These are phyloP conservation scores for Cutaneotrichosporon sp. DNA, from an alignment of 1,284 basidiomycete genomes.

Conservation along the genomic window DNA sequence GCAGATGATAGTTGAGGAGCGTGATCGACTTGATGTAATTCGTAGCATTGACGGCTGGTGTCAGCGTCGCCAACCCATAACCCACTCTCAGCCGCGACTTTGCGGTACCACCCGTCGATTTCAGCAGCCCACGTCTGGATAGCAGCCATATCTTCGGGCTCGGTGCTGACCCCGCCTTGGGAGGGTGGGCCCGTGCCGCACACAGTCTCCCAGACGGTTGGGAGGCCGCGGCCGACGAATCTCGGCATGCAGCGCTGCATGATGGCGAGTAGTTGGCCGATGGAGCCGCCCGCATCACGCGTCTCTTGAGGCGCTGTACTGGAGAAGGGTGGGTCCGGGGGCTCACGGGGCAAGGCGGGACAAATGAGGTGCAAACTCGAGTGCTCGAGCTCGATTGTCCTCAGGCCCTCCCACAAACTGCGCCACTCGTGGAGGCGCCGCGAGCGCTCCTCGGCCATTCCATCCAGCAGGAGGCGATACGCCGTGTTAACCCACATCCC, in stretches of 20 bases:
- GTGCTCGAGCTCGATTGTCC: conserved; percentile 32
- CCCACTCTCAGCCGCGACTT: conserved; percentile 18
- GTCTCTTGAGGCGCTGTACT: neutral
- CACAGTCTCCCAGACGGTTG: conserved; percentile 29
- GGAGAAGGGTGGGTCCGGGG: conserved; percentile 25
- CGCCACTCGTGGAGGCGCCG: conserved; percentile 24
- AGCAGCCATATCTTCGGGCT: conserved; percentile 23
- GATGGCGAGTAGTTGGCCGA: conserved; percentile 29
- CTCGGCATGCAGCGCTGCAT: conserved; percentile 30
- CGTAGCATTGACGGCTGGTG: conserved; percentile 15
- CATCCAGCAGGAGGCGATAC: conserved; percentile 28
- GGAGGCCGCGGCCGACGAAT: conserved; percentile 29
- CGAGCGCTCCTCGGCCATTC: conserved; percentile 26
- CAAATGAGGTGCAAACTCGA: conserved; percentile 29
- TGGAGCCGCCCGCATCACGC: conserved; percentile 18
- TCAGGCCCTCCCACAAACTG: conserved; percentile 29
- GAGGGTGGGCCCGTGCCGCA: conserved; percentile 8
- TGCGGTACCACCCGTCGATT: conserved; percentile 28
- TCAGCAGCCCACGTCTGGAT: conserved; percentile 26
- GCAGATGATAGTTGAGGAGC: conserved; percentile 31
- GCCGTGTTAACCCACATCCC: conserved; percentile 31
- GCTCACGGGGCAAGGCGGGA: conserved; percentile 22
- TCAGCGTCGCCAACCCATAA: neutral
- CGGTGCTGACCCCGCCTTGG: conserved; percentile 9
- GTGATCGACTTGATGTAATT: conserved; percentile 25